phyloP scores from a whole-genome alignment of 176 grass and related monocot species.

The Oryza meridionalis region DNA sequence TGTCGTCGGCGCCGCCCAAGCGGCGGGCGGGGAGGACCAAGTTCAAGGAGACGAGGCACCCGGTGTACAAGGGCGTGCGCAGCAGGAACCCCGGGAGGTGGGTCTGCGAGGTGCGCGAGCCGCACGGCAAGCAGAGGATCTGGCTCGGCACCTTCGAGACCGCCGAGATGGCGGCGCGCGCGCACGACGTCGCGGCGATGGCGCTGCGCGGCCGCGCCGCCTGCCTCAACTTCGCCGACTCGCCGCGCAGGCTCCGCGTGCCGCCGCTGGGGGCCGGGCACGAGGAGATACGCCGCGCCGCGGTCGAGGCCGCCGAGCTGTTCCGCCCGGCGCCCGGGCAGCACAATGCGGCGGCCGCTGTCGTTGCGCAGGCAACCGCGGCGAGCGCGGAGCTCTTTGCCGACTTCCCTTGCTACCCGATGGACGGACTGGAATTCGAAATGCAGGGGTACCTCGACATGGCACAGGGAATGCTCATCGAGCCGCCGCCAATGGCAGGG shows the following conservation, averaged over 20 bases:
- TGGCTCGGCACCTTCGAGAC: slow-evolving; percentile 88
- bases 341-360: neutral
- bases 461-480: slow-evolving; percentile 74
- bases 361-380: neutral
- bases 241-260: slow-evolving; percentile 49
- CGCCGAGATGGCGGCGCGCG: slow-evolving; percentile 85
- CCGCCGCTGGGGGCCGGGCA: slow-evolving; percentile 50
- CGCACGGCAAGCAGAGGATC: slow-evolving; percentile 60
- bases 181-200: slow-evolving; percentile 77
- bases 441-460: slow-evolving; percentile 77
- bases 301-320: slow-evolving; percentile 56
- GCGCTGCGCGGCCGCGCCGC: slow-evolving; percentile 66
- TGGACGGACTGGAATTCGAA: slow-evolving; percentile 53
- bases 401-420: slow-evolving; percentile 17
- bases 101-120: slow-evolving; percentile 81
- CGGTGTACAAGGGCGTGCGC: slow-evolving; percentile 78
- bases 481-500: slow-evolving; percentile 36
- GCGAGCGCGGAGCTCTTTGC: neutral
- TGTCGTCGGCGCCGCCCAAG: slow-evolving; percentile 71
- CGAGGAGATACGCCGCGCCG: slow-evolving; percentile 64
- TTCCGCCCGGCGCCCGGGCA: slow-evolving; percentile 42
- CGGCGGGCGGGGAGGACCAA: slow-evolving; percentile 68
- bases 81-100: slow-evolving; percentile 62
- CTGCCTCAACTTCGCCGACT: slow-evolving; percentile 91
- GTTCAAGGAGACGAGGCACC: slow-evolving; percentile 78